Percentiles rank a stretch among this genome's conserved stretches.
Evolutionary conservation across 192 early-diverging fungal species (phyloP).

Genomic region (Podila epigama): DNA sequence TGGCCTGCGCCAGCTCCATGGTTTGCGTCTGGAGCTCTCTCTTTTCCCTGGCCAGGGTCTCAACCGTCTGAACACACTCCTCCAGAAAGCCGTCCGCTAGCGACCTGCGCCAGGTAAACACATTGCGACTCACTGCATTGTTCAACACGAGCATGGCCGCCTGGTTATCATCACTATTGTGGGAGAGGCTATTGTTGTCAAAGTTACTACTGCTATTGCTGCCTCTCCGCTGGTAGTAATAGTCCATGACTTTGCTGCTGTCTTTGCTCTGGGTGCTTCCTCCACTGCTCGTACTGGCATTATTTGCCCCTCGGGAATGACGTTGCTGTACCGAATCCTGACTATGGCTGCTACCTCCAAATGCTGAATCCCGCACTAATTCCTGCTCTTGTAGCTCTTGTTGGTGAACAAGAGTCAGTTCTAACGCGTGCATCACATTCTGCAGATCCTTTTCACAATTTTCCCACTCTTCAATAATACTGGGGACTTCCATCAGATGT

Average conservation of each 20-base stretch:
- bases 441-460: constrained; percentile 5
- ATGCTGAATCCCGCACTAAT: neutral
- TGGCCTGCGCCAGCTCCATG: constrained; percentile 8
- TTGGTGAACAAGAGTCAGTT: constrained; percentile 2
- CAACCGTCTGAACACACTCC: constrained; percentile 35
- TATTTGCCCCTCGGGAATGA: neutral
- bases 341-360: neutral
- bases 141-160: constrained; percentile 6
- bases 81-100: constrained; percentile 33
- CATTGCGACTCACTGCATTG: constrained; percentile 19
- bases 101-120: constrained; percentile 41
- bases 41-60: constrained; percentile 26
- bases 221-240: neutral
- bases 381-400: constrained; percentile 25
- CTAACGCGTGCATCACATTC: constrained; percentile 3
- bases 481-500: constrained; percentile 8
- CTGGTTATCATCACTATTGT: neutral
- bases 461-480: constrained; percentile 26
- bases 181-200: neutral
- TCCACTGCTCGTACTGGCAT: neutral
- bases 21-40: constrained; percentile 22
- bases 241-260: neutral
- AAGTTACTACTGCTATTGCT: neutral
- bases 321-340: neutral
- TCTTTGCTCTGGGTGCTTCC: neutral